Evolutionary conservation across 371 early-diverging fungal genomes (phyloP), one percentile per base, ranked within the genome.

Genomic region (Mucor irregularis): DNA sequence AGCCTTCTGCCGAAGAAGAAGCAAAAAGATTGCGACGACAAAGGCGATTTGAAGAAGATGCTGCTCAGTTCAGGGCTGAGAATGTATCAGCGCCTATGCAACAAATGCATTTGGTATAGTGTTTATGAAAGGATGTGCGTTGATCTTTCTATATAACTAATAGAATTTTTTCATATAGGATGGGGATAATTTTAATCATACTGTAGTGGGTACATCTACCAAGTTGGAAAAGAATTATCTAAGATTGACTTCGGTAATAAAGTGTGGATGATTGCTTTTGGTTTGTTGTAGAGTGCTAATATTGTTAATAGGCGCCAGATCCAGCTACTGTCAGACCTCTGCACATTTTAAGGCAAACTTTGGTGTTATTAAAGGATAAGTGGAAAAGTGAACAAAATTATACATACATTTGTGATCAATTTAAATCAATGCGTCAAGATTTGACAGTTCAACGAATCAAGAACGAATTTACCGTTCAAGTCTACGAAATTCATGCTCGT

Each of bases 351-450:
- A 72, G 80, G 40, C 58, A 92, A 56, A 85, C 97, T 4, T 68
- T 95, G 22, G 86, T 85, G 30, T 66, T 91, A 6, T 71, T 97
- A 48, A 84, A 83, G 69, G 56, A 71, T 14, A 93, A 91, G 60
- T 96, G 95, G 96, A 73, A 74, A 22, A 71, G 76, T 45, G 88
- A 93, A 31, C 77, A 74, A 56, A 88, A 94, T 58, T 96, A 98
- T 66, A 78, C 91, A 10, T 96, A 92, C 62, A 90, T 96, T 28
- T 94, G 96, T 71, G 94, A 95, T 69, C 98, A 98, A 66, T 87
- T 97, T 66, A 97, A 97, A 74, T 89, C 92, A 26, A 61, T 98
- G 61, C 88, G 98, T 13, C 98, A 98, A 66, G 98, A 98, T 74
- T 70, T 98, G 49, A 94, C 94, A 22, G 96, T 97, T 24, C 98